phyloP scores from a whole-genome alignment of 352 stramenopile genomes.

The Plasmopara viticola region DNA sequence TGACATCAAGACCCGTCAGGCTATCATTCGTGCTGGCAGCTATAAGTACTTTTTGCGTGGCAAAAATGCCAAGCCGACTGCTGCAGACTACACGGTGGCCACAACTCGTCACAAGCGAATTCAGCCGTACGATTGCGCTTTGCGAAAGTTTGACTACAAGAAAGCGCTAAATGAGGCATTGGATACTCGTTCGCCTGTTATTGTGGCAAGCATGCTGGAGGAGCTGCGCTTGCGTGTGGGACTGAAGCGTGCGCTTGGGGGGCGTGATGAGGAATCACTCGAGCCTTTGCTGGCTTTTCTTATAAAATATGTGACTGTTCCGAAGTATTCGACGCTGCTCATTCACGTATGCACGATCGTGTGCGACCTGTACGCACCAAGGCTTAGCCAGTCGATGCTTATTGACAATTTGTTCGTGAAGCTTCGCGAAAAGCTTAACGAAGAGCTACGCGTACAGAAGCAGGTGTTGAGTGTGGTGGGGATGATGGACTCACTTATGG shows the following conservation, averaged over 20 bases:
- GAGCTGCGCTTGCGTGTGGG: conserved; percentile 90
- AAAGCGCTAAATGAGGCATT: conserved; percentile 93
- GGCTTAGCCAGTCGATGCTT: conserved; percentile 87
- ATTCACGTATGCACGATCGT: conserved; percentile 90
- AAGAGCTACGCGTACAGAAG: conserved; percentile 83
- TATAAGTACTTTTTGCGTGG: conserved; percentile 89
- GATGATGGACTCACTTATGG: conserved; percentile 88
- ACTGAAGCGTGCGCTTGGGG: conserved; percentile 84
- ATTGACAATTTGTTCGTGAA: conserved; percentile 94
- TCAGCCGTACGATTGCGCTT: conserved; percentile 86
- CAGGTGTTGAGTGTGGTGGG: conserved; percentile 81
- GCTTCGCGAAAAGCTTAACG: conserved; percentile 77
- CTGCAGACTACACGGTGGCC: conserved; percentile 73
- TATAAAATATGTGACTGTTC: conserved; percentile 92
- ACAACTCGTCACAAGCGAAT: conserved; percentile 86
- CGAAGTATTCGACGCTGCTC: conserved; percentile 89
- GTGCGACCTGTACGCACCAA: conserved; percentile 90
- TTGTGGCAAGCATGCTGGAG: conserved; percentile 92
- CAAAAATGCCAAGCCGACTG: conserved; percentile 71
- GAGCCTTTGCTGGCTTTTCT: conserved; percentile 94
- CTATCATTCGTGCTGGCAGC: conserved; percentile 72
- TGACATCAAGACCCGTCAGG: conserved; percentile 56
- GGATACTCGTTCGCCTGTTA: conserved; percentile 83
- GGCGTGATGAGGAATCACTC: conserved; percentile 91
- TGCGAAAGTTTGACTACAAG: conserved; percentile 95